Percentiles rank a stretch among this genome's conserved stretches.
phyloP scores from a whole-genome alignment of 73 alveolate genomes.

The Tetrahymena malaccensis region DNA sequence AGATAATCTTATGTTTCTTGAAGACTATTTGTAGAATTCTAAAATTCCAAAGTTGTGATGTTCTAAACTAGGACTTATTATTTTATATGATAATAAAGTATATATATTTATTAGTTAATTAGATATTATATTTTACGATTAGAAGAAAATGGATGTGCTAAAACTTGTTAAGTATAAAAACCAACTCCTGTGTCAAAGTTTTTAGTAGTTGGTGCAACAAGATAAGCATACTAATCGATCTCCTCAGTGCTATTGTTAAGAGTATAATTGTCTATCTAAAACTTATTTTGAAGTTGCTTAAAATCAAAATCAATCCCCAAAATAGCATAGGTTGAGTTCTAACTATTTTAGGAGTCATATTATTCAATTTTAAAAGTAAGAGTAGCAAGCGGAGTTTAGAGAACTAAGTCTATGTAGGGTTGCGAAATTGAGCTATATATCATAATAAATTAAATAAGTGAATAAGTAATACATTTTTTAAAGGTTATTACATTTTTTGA shows the following conservation, averaged over 20 bases:
- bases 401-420: background rate
- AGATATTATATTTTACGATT: background rate
- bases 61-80: background rate
- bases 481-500: background rate
- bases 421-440: background rate
- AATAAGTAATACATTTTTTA: background rate
- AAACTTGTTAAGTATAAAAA: background rate
- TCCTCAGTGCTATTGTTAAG: background rate
- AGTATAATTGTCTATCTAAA: background rate
- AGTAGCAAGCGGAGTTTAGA: background rate
- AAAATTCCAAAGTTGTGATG: background rate
- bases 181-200: background rate
- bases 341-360: background rate
- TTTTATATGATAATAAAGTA: too few species aligned
- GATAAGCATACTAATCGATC: background rate
- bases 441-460: too few species aligned
- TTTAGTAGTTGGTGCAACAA: background rate
- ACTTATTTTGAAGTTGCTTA: background rate
- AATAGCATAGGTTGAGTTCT: background rate
- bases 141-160: background rate
- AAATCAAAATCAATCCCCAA: background rate
- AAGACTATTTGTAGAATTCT: background rate
- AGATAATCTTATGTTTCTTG: background rate
- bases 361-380: background rate
- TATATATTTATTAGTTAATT: too few species aligned